phyloP scores from a whole-genome alignment of 1,139 yeast species.

The Spathaspora jeffriesii region DNA sequence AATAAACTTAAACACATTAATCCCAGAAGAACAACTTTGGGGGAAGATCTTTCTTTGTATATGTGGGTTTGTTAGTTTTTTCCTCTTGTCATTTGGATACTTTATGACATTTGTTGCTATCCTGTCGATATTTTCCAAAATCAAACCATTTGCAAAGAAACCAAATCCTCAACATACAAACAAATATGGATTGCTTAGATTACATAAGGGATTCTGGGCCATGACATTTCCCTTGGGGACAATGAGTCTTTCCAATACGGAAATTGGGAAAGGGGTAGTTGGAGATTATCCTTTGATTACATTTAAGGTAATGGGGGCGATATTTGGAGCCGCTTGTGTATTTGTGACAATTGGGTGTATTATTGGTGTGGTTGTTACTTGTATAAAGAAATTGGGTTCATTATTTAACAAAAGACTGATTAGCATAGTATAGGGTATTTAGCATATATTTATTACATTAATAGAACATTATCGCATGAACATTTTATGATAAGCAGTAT shows the following conservation, averaged over 20 bases:
- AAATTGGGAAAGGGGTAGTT: slow-evolving; percentile 45
- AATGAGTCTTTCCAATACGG: slow-evolving; percentile 61
- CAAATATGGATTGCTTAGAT: slow-evolving; percentile 12
- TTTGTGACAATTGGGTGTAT: slow-evolving; percentile 31
- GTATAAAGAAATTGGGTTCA: slow-evolving; percentile 7
- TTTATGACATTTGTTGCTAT: slow-evolving; percentile 62
- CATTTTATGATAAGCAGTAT: too few species aligned
- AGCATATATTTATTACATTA: slow-evolving; percentile 1
- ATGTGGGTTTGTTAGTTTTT: slow-evolving; percentile 37
- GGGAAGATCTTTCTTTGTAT: slow-evolving; percentile 19
- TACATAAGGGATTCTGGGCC: slow-evolving; percentile 70
- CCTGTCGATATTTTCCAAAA: slow-evolving; percentile 39
- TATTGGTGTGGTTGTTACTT: slow-evolving; percentile 23
- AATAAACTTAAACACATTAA: slow-evolving; percentile 24
- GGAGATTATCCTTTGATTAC: slow-evolving; percentile 36
- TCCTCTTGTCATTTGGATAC: slow-evolving; percentile 60
- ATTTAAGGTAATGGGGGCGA: slow-evolving; percentile 61
- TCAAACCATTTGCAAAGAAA: slow-evolving; percentile 28
- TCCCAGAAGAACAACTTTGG: slow-evolving; percentile 16
- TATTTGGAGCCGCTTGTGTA: slow-evolving; percentile 50
- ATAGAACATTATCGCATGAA: not conserved
- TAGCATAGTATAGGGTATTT: slow-evolving; percentile 2
- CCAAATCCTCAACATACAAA: slow-evolving; percentile 14
- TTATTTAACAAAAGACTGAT: slow-evolving; percentile 4
- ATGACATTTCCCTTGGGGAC: slow-evolving; percentile 93